Evolutionary conservation across 352 stramenopile genomes (phyloP), one percentile per base, ranked within the genome.

Genomic region (Globisporangium nunn): DNA sequence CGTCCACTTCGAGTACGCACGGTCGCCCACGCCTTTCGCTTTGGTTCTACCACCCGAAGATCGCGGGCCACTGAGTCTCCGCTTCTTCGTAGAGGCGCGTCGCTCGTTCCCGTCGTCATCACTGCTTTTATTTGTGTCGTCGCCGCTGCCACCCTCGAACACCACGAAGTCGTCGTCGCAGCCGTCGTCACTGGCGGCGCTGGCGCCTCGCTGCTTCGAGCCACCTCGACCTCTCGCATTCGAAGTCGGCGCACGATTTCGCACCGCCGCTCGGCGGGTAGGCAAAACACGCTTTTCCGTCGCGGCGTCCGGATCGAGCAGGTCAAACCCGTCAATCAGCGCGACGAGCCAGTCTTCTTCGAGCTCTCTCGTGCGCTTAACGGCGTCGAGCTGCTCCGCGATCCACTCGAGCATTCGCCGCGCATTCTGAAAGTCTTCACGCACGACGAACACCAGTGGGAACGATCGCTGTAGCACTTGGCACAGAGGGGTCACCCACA

Each of bases 391-490:
- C 12, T 66, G 73, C 43, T 74, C 72, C n/a, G 70, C 55, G 11
- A 92, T 52, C 74, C 78, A 90, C 63, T 93, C 84, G 33, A 91
- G 51, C 30, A 91, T 62, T 12, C 68, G 61, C 10, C 84, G 61
- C n/a, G 75, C 81, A 48, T 70, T 85, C 14, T 54, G 47, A 7
- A 85, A 66, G n/a, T 88, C 70, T 23, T 80, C 70, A 7, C 59
- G 72, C n/a, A 86, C 53, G 29, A 81, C 50, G 7, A 92, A 58
- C 51, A 83, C 73, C 5, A 87, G 45, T 30, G 84, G 80, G 50
- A 94, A 94, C 17, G 78, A 85, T 18, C 74, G 76, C 53, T 86
- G 68, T 47, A 94, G 63, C 45, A 81, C 78, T 23, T 77, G 82
- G 52, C 66, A 79, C 3, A 94, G 58, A 33, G 84, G 84, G 31